Conservation (phyloP, 1,284 basidiomycete species). For the Phellinidium pouzarii region DNA sequence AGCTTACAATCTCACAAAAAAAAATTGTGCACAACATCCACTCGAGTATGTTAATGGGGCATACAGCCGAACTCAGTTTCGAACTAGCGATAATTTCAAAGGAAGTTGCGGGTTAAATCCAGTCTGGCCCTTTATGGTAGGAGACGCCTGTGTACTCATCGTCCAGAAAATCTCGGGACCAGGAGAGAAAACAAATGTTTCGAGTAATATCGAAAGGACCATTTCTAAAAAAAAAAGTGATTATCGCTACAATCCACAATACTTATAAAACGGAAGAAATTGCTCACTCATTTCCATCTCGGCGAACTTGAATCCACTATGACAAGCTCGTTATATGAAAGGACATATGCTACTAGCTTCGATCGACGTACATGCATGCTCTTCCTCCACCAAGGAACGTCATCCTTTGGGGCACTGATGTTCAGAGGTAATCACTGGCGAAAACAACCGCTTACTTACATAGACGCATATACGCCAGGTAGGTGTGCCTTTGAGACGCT, state of each 20-base stretch:
- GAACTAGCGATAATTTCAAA: conserved; percentile 8
- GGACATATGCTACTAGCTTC: not conserved
- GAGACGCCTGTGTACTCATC: not conserved
- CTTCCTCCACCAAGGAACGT: conserved; percentile 18
- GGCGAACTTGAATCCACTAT: conserved; percentile 18
- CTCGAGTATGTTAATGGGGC: no score
- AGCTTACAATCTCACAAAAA: no score
- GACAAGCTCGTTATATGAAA: not conserved
- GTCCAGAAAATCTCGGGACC: conserved; percentile 4
- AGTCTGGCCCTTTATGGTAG: not conserved
- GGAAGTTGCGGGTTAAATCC: conserved; percentile 1
- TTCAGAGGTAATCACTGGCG: not conserved
- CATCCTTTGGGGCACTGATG: conserved; percentile 1
- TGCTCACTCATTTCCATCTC: conserved; percentile 18
- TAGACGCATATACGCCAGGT: conserved; percentile 18
- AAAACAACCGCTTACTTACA: conserved; percentile 7
- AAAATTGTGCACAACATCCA: no score
- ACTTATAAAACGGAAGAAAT: no score
- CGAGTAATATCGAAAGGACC: conserved; percentile 9
- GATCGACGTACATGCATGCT: conserved; percentile 18
- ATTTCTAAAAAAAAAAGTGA: conserved; percentile 3
- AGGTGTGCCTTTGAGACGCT: conserved; percentile 12
- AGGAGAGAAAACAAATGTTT: conserved; percentile 11
- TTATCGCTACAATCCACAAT: not conserved
- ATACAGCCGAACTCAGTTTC: no score